Evolutionary conservation across 805 yeast genomes (phyloP).

Genomic region (Pichia exigua): DNA sequence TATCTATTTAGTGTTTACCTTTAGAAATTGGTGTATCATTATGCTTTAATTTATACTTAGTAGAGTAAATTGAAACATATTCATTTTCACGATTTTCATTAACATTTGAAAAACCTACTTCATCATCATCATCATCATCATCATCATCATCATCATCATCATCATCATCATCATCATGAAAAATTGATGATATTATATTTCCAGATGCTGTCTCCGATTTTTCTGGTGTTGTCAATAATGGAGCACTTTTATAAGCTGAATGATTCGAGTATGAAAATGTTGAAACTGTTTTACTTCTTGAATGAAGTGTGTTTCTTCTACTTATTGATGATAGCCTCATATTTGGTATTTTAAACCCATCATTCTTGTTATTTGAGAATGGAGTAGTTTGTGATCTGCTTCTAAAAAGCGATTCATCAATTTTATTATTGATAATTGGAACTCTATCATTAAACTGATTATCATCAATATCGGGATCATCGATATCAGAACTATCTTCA

Average conservation of each 20-base stretch:
- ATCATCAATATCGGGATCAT: neutral
- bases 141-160: too few species aligned
- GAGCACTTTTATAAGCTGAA: slow-evolving; percentile 7
- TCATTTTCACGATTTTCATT: neutral
- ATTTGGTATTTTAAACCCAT: slow-evolving; percentile 10
- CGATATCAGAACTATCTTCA: neutral
- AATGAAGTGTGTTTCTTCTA: slow-evolving; percentile 12
- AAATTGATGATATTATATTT: neutral
- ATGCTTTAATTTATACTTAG: slow-evolving; percentile 19
- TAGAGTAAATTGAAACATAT: slow-evolving; percentile 13
- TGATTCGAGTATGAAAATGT: slow-evolving; percentile 12
- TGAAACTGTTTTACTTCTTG: slow-evolving; percentile 22
- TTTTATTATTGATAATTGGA: neutral
- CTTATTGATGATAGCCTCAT: slow-evolving; percentile 3
- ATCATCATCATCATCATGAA: slow-evolving; percentile 1
- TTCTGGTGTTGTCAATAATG: slow-evolving; percentile 9
- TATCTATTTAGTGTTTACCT: slow-evolving; percentile 9
- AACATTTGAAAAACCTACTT: slow-evolving; percentile 3
- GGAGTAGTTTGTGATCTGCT: neutral
- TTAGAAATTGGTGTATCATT: slow-evolving; percentile 25
- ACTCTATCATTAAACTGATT: neutral
- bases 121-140: too few species aligned
- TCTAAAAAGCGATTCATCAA: neutral
- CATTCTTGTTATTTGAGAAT: neutral
- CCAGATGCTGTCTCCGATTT: slow-evolving; percentile 5